These are phyloP conservation scores for Ogataea henricii DNA, from an alignment of 805 yeast genomes.

Conservation along the genomic window DNA sequence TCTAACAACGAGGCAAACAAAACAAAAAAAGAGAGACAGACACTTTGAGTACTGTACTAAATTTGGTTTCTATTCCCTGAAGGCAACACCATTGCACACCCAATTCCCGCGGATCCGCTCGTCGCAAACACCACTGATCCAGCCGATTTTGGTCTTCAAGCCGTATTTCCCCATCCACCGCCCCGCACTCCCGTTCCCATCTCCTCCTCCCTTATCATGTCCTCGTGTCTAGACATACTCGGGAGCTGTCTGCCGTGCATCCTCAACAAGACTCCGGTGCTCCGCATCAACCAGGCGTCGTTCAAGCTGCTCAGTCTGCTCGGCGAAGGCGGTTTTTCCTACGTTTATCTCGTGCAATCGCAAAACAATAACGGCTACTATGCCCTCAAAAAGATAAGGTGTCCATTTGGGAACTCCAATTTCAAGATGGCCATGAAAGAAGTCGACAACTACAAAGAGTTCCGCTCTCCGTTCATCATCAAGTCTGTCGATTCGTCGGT, in stretches of 20 bases:
- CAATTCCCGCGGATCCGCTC: no score
- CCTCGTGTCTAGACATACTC: conserved; percentile 18
- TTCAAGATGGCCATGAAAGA: conserved; percentile 76
- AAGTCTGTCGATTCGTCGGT: conserved; percentile 70
- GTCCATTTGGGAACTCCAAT: conserved; percentile 83
- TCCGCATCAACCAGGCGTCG: conserved; percentile 60
- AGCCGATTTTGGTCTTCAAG: neutral
- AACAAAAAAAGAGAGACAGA: no score
- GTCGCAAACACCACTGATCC: neutral
- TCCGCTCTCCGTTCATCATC: conserved; percentile 67
- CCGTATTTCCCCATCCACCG: no score
- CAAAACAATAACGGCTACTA: conserved; percentile 48
- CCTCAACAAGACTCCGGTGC: conserved; percentile 47
- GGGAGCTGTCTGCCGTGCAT: conserved; percentile 47
- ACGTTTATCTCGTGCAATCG: conserved; percentile 74
- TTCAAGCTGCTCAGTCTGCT: conserved; percentile 69
- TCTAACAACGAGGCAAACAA: neutral
- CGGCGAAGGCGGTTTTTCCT: conserved; percentile 90
- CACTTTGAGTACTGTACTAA: no score
- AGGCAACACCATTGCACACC: no score
- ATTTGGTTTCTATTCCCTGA: no score
- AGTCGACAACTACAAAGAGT: conserved; percentile 71
- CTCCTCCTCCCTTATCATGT: conserved; percentile 9
- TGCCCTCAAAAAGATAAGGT: conserved; percentile 83
- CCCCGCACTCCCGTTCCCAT: neutral